phyloP scores from a whole-genome alignment of 2,329 filamentous ascomycete species.

The Fusarium brevicatenulatum region DNA sequence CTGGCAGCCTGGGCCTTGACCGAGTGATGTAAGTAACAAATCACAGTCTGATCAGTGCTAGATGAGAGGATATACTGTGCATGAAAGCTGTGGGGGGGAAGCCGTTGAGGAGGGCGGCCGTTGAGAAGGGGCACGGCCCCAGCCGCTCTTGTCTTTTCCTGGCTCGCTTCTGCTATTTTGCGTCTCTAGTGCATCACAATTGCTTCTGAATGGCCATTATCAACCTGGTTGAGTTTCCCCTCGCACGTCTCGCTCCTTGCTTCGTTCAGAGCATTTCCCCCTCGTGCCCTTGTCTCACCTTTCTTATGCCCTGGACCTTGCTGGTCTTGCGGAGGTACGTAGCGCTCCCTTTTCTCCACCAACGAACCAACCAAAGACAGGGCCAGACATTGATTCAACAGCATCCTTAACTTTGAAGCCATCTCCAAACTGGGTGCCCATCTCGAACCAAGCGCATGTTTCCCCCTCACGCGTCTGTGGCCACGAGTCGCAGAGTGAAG shows the following conservation, averaged over 20 bases:
- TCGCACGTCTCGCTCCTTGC: conserved; percentile 34
- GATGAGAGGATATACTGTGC: conserved; percentile 16
- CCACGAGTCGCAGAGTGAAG: conserved; percentile 19
- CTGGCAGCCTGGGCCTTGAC: conserved; percentile 26
- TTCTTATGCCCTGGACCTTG: conserved; percentile 27
- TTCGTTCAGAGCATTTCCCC: conserved; percentile 32
- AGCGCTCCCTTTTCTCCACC: conserved; percentile 32
- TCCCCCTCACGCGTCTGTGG: conserved; percentile 17
- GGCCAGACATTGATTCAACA: conserved; percentile 40
- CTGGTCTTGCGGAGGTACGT: conserved; percentile 20
- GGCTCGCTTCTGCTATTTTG: conserved; percentile 33
- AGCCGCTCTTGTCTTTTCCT: conserved; percentile 41
- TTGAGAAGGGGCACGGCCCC: conserved; percentile 45
- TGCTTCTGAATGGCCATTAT: conserved; percentile 22
- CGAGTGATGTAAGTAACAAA: conserved; percentile 24
- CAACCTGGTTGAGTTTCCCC: conserved; percentile 16
- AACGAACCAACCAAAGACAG: conserved; percentile 41
- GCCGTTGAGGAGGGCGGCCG: conserved; percentile 44
- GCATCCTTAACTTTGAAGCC: conserved; percentile 40
- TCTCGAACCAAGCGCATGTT: conserved; percentile 18
- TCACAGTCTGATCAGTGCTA: conserved; percentile 25
- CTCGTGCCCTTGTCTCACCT: conserved; percentile 40
- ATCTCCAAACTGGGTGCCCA: conserved; percentile 39
- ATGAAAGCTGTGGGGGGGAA: conserved; percentile 35
- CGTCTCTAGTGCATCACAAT: conserved; percentile 28